Evolutionary conservation across 2,329 filamentous ascomycete species (phyloP), one percentile per base, ranked within the genome.

Genomic region (Fusarium tjaetaba): DNA sequence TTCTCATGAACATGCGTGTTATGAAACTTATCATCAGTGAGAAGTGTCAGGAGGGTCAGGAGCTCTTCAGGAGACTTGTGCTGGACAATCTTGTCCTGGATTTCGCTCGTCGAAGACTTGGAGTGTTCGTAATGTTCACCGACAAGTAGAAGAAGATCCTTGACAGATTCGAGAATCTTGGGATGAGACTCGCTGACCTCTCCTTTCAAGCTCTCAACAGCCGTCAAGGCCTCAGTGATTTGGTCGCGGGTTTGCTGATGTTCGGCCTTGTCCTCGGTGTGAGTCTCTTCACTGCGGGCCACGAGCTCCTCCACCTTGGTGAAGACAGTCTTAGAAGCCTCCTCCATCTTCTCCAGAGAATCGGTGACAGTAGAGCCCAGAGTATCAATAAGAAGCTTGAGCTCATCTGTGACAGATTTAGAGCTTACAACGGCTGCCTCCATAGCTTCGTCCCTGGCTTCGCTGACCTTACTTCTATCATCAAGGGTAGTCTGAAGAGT

Each of bases 91-190:
- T 87, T 89, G 68, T 88, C 86, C 73, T 90, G 85, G 30, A 92
- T 85, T 7, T 86, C 84, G 11, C 82, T 86, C 2, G 86, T 84
- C 1, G 91, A 88, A 49, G 89, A 87, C 82, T 95, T 94, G 20
- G 94, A 93, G 79, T 97, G 94, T 76, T 97, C 94, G 78, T 93
- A 97, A 80, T 98, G 95, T 79, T 97, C 90, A 30, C 91, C 92
- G 61, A 97, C 93, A 30, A 97, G 87, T 13, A 90, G 86, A 43
- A 97, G 87, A n/a, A 98, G 91, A 77, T 98, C 94, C 77, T 94
- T 93, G 73, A 99, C 90, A 1, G 93, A 90, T 60, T 96, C 92
- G 65, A 98, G 88, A 74, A 98, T 93, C 83, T 97, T 93, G 3
- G 96, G 96, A 76, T 98, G 93, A 73, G 93, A 92, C 80, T 98